Conservation (phyloP, 208 protist genomes). For the Trypanosoma mega region DNA sequence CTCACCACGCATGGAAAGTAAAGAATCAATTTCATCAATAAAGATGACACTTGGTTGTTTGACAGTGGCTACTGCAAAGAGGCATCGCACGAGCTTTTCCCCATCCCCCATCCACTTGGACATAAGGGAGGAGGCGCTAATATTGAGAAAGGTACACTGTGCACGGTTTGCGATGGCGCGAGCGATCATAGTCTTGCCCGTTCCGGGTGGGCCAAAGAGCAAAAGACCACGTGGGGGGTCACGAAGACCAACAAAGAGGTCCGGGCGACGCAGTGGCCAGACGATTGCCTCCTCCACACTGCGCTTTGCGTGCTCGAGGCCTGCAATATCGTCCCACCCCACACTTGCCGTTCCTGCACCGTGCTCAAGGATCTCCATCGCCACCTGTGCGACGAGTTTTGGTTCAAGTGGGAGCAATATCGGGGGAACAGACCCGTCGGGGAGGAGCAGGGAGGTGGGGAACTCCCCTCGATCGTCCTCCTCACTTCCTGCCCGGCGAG, state of each 20-base stretch:
- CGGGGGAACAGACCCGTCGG: conserved; percentile 66
- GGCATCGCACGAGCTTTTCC: conserved; percentile 87
- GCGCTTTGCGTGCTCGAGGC: conserved; percentile 74
- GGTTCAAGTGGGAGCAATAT: conserved; percentile 64
- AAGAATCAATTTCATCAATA: conserved; percentile 95
- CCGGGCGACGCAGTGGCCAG: conserved; percentile 71
- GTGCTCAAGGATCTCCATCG: conserved; percentile 71
- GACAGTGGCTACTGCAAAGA: conserved; percentile 88
- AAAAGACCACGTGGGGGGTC: conserved; percentile 88
- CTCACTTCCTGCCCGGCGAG: conserved; percentile 15
- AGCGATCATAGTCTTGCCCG: conserved; percentile 92
- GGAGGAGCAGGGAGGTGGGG: conserved; percentile 58
- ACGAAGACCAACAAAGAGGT: conserved; percentile 77
- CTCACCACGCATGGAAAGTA: conserved; percentile 81
- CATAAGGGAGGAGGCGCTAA: conserved; percentile 86
- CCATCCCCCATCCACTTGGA: conserved; percentile 92
- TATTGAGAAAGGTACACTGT: conserved; percentile 87
- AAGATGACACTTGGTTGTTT: conserved; percentile 91
- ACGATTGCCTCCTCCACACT: conserved; percentile 82
- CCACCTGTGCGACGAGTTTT: conserved; percentile 68
- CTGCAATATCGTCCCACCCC: conserved; percentile 81
- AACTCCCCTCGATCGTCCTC: conserved; percentile 36
- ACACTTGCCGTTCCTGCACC: conserved; percentile 42
- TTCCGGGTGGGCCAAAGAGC: conserved; percentile 91
- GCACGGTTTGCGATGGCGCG: conserved; percentile 86